Conservation (phyloP, 345 rosid species). For the Populus pruinosa region DNA sequence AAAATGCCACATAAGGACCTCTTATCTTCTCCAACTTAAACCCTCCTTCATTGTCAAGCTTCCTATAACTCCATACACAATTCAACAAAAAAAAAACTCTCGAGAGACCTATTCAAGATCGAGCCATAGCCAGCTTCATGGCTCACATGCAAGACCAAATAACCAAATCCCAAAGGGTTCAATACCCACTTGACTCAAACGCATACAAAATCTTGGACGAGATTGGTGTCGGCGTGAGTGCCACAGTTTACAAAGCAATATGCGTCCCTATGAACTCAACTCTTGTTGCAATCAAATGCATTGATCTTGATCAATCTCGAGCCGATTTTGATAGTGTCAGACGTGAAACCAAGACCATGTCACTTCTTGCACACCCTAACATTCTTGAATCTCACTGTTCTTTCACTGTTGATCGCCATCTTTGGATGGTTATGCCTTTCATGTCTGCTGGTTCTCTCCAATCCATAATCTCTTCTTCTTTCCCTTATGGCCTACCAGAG, state of each 20-base stretch:
- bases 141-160: not conserved
- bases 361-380: constrained; percentile 76
- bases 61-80: not conserved
- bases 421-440: constrained; percentile 97
- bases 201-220: constrained; percentile 59
- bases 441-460: constrained; percentile 86
- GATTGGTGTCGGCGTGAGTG: constrained; percentile 78
- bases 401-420: constrained; percentile 65
- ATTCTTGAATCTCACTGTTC: constrained; percentile 79
- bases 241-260: constrained; percentile 68
- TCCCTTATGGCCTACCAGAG: constrained; percentile 66
- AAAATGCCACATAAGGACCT: too few species aligned
- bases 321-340: constrained; percentile 65
- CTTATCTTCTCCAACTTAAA: not conserved
- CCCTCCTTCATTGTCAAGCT: not conserved
- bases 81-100: not conserved
- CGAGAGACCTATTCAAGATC: not conserved
- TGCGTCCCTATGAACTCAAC: constrained; percentile 58
- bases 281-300: constrained; percentile 75
- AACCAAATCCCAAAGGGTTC: constrained; percentile 21
- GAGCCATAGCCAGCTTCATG: not conserved
- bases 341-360: constrained; percentile 73
- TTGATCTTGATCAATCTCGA: constrained; percentile 65
- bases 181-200: constrained; percentile 60
- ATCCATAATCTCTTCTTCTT: constrained; percentile 63